Conservation (phyloP, 2,329 filamentous ascomycete genomes). For the Salinomyces thailandicus region DNA sequence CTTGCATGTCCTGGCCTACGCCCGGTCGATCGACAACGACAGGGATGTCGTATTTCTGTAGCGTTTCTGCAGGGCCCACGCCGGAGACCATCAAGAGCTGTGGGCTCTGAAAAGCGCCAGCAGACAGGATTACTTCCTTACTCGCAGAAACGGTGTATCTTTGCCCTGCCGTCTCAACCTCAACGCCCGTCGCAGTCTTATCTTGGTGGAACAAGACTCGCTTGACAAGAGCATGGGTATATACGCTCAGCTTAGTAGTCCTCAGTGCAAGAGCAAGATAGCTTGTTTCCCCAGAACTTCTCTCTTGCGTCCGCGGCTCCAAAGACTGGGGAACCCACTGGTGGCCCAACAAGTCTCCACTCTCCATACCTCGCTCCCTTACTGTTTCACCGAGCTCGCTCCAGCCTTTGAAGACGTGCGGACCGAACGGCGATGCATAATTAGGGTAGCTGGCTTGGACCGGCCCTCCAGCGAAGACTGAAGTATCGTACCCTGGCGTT, state of each 20-base stretch:
- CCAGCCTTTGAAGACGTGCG: slow-evolving; percentile 10
- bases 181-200: slow-evolving; percentile 21
- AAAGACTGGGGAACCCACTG: slow-evolving; percentile 16
- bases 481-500: slow-evolving; percentile 16
- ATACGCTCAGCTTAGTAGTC: slow-evolving; percentile 23
- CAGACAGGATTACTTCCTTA: slow-evolving; percentile 36
- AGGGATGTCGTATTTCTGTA: slow-evolving; percentile 24
- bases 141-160: slow-evolving; percentile 16
- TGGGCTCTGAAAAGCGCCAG: slow-evolving; percentile 34
- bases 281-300: slow-evolving; percentile 15
- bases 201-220: slow-evolving; percentile 24
- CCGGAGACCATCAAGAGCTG: slow-evolving; percentile 28
- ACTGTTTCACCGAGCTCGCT: not conserved
- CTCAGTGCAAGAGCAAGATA: slow-evolving; percentile 19
- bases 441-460: slow-evolving; percentile 15
- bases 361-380: slow-evolving; percentile 19
- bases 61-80: slow-evolving; percentile 20
- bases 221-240: slow-evolving; percentile 23
- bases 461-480: slow-evolving; percentile 17
- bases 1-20: slow-evolving; percentile 19
- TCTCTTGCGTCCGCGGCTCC: slow-evolving; percentile 13
- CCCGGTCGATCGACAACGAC: slow-evolving; percentile 17
- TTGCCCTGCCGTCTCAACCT: slow-evolving; percentile 16
- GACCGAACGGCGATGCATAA: slow-evolving; percentile 12
- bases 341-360: slow-evolving; percentile 13